Evolutionary conservation across 345 rosid species (phyloP).

Genomic region (Salix purpurea): DNA sequence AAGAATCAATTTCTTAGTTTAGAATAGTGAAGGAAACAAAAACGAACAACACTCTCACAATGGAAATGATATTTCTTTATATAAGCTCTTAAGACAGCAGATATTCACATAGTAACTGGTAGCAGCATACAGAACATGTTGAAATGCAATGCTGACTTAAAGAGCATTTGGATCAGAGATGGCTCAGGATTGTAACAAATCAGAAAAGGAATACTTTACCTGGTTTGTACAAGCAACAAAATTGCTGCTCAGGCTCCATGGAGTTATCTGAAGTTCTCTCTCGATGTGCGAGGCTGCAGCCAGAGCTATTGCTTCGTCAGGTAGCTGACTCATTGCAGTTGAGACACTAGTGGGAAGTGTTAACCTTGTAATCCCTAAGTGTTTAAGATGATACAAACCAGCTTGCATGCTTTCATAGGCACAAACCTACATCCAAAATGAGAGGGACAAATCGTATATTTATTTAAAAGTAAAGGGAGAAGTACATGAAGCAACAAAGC

Average conservation of each 20-base stretch:
- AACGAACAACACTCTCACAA: not conserved
- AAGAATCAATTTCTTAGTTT: not conserved
- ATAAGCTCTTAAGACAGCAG: not conserved
- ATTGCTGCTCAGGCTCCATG: slow-evolving; percentile 93
- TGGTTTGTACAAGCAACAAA: slow-evolving; percentile 92
- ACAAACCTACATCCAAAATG: slow-evolving; percentile 54
- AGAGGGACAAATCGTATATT: not conserved
- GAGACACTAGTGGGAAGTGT: slow-evolving; percentile 73
- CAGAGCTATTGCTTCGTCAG: slow-evolving; percentile 88
- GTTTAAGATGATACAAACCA: slow-evolving; percentile 85
- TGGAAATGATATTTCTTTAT: not conserved
- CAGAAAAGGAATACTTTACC: slow-evolving; percentile 38
- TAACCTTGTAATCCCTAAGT: slow-evolving; percentile 77
- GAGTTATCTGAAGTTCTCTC: slow-evolving; percentile 91
- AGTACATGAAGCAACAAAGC: not conserved
- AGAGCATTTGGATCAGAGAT: not conserved
- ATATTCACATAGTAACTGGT: not conserved
- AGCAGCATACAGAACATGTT: not conserved
- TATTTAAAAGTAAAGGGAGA: not conserved
- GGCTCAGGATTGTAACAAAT: not conserved
- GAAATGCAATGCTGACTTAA: not conserved
- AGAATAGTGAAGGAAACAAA: not conserved
- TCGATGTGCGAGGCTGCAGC: slow-evolving; percentile 98
- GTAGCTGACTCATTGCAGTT: slow-evolving; percentile 84
- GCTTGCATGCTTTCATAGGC: slow-evolving; percentile 97